These are phyloP conservation scores for Aspergillus amoenus DNA, from an alignment of 2,329 filamentous ascomycete species.

Conservation along the genomic window DNA sequence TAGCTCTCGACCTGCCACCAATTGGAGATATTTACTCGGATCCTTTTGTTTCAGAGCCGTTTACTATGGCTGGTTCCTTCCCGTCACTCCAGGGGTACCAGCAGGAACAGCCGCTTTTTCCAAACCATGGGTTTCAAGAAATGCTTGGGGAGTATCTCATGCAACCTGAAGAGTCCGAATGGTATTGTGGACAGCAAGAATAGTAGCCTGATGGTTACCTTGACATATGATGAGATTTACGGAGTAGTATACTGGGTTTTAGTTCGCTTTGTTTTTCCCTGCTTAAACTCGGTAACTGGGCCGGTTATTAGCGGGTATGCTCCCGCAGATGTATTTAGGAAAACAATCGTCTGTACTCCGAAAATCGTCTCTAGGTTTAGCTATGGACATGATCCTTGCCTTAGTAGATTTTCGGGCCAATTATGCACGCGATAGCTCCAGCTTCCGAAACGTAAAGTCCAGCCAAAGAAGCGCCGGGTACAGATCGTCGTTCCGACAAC, in stretches of 20 bases:
- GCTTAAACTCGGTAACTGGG: neutral
- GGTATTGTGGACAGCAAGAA: neutral
- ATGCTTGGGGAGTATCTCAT: neutral
- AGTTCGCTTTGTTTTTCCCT: neutral
- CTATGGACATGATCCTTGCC: neutral
- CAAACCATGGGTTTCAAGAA: neutral
- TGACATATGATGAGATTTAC: neutral
- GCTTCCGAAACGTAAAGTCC: neutral
- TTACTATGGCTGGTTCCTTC: neutral
- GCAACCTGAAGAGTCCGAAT: neutral
- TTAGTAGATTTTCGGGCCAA: neutral
- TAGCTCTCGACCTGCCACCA: neutral
- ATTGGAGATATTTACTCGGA: neutral
- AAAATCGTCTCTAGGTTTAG: neutral
- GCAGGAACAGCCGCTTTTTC: neutral
- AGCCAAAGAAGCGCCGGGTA: neutral
- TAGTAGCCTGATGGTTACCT: neutral
- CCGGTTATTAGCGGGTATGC: neutral
- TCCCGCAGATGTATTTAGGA: neutral
- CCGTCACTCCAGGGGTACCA: neutral
- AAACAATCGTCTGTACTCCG: neutral
- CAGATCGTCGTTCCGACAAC: slow-evolving; percentile 19
- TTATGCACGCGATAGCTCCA: neutral
- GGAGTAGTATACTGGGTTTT: neutral
- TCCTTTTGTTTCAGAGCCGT: neutral